Base-by-base conservation (phyloP, 768 basidiomycete genomes). In the Lentinula boryana region DNA sequence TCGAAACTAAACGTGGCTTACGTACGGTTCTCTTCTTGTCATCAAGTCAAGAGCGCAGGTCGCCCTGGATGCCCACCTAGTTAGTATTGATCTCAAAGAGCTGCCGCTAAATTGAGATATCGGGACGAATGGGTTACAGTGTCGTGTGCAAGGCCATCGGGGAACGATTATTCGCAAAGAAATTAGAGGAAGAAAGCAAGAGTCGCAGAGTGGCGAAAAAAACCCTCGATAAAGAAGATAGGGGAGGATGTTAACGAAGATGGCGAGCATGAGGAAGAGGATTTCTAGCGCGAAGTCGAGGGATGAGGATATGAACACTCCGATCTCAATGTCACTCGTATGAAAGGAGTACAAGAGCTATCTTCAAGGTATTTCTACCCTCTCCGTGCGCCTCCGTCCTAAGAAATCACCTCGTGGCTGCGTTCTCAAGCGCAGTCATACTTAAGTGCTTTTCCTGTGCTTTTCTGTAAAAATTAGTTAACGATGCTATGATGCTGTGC, bases 331-430 rank as follows among this genome's bases (percentile, higher is more conserved):
- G n/a, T n/a, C n/a, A n/a, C n/a, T n/a, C n/a, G n/a, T n/a, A 68
- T 78, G 74, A 75, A 78, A 75, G 64, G 71, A 75, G n/a, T 77
- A 78, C 67, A 76, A 69, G 64, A 68, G 65, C 5, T 68, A 68
- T 41, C 58, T 73, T 27, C 15, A 63, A 15, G 56, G 32, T 0
- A 63, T 58, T 35, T 73, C 74, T 1, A 71, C 12, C 75, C 72
- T 1, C 43, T 72, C 52, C 64, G 61, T 16, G 75, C 73, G 3
- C 71, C 71, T 35, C 63, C 66, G 16, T 61, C 65, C 32, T 78
- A 74, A 75, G 75, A 79, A 54, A 67, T 77, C 50, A 71, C 61
- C 54, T 67, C 73, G 56, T 78, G 76, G 78, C 16, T 43, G 12
- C 41, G 13, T 16, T n/a, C 15, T 3, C 41, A 27, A 27, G 27